phyloP scores from a whole-genome alignment of 2,329 filamentous ascomycete species.

The Tolypocladium capitatum region DNA sequence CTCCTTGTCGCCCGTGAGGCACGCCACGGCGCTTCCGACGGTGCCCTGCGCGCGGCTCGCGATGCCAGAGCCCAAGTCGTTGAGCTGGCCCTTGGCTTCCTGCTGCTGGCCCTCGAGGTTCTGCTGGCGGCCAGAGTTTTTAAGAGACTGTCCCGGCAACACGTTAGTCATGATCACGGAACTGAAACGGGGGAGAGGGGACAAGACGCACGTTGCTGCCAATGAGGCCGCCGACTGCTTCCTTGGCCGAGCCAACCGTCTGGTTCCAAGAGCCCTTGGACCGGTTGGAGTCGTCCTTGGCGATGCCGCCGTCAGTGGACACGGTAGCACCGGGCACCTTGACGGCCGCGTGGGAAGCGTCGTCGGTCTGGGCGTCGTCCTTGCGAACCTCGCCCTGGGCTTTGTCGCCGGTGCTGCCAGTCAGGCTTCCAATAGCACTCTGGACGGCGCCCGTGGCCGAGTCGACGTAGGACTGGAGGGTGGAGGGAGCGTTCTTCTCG shows the following conservation, averaged over 20 bases:
- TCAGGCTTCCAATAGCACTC: slow-evolving; percentile 56
- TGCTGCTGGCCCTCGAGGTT: slow-evolving; percentile 68
- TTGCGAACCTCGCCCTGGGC: slow-evolving; percentile 51
- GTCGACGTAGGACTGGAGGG: slow-evolving; percentile 66
- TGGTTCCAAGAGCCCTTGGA: slow-evolving; percentile 70
- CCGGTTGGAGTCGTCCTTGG: slow-evolving; percentile 61
- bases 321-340: slow-evolving; percentile 63
- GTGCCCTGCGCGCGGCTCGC: slow-evolving; percentile 55
- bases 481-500: slow-evolving; percentile 39
- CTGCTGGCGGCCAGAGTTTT: slow-evolving; percentile 61
- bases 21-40: slow-evolving; percentile 58
- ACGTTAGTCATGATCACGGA: slow-evolving; percentile 1
- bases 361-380: slow-evolving; percentile 50
- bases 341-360: slow-evolving; percentile 60
- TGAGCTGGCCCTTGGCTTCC: slow-evolving; percentile 72
- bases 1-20: slow-evolving; percentile 54
- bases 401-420: slow-evolving; percentile 58
- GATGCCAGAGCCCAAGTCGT: slow-evolving; percentile 55
- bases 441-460: slow-evolving; percentile 60
- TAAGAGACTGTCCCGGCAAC: slow-evolving; percentile 38
- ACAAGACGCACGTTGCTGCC: slow-evolving; percentile 49
- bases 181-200: background rate
- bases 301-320: slow-evolving; percentile 54
- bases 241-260: slow-evolving; percentile 76
- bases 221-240: slow-evolving; percentile 60